Percentiles rank a stretch among this genome's conserved stretches.
Evolutionary conservation across 495 filamentous ascomycete species (phyloP).

Genomic region (Hamigera avellanea): DNA sequence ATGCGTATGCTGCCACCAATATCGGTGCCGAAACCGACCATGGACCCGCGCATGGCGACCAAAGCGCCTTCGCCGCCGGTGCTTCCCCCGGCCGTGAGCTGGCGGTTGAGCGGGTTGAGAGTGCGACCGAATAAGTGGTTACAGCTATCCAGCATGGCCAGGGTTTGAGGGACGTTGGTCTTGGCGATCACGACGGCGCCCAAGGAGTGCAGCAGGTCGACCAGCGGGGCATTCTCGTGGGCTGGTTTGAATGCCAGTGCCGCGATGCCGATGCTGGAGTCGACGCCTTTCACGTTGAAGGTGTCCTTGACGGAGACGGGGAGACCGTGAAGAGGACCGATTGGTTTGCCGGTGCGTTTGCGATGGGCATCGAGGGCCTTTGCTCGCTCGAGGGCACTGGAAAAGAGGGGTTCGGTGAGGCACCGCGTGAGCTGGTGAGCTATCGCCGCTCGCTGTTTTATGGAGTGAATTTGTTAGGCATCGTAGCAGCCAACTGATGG

Average conservation of each 20-base stretch:
- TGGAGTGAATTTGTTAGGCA: too few relatives aligned
- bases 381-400: slow-evolving; percentile 46
- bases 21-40: slow-evolving; percentile 57
- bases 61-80: slow-evolving; percentile 59
- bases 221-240: slow-evolving; percentile 27
- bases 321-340: slow-evolving; percentile 58
- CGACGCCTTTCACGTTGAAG: slow-evolving; percentile 48
- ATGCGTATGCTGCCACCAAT: slow-evolving; percentile 53
- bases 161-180: slow-evolving; percentile 50
- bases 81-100: slow-evolving; percentile 47
- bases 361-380: slow-evolving; percentile 44
- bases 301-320: slow-evolving; percentile 57
- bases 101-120: slow-evolving; percentile 49
- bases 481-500: slow-evolving; percentile 5
- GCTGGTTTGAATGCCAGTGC: slow-evolving; percentile 40
- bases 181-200: slow-evolving; percentile 52
- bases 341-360: slow-evolving; percentile 27
- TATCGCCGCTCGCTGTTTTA: slow-evolving; percentile 40
- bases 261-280: slow-evolving; percentile 49
- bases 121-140: slow-evolving; percentile 46
- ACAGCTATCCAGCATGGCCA: slow-evolving; percentile 27
- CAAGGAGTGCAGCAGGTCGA: slow-evolving; percentile 26
- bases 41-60: slow-evolving; percentile 46
- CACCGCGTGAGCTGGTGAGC: slow-evolving; percentile 55
- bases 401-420: slow-evolving; percentile 56